phyloP scores from a whole-genome alignment of 2,329 filamentous ascomycete species.

The Ceratocystis colombiana region DNA sequence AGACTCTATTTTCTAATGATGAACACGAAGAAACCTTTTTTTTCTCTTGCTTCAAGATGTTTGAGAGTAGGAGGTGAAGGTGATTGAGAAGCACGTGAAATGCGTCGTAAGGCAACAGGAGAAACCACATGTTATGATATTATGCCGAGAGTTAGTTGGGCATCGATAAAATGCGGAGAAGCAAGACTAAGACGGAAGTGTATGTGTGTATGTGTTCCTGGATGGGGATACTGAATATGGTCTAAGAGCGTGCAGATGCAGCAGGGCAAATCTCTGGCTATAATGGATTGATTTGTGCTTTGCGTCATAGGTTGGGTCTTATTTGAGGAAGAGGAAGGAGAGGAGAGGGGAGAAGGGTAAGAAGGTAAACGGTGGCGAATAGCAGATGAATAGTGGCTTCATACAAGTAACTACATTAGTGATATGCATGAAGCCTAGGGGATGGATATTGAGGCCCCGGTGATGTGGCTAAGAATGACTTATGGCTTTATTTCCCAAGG shows the following conservation, averaged over 20 bases:
- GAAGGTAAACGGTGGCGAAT: not conserved
- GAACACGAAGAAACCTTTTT: slow-evolving; percentile 19
- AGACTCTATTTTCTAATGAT: slow-evolving; percentile 22
- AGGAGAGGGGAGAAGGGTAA: not conserved
- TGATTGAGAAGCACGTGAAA: not conserved
- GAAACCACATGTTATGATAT: not conserved
- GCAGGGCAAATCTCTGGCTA: not conserved
- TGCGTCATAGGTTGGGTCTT: not conserved
- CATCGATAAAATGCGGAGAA: not conserved
- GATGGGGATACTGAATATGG: not conserved
- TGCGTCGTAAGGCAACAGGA: not conserved
- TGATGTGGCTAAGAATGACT: too few species aligned
- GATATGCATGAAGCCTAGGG: not conserved
- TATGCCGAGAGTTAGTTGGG: not conserved
- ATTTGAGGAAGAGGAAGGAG: not conserved
- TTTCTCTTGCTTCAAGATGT: slow-evolving; percentile 15
- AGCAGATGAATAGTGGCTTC: not conserved
- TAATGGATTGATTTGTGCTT: not conserved
- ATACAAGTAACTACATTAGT: not conserved
- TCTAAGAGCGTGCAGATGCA: slow-evolving; percentile 3
- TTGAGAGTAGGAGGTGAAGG: not conserved
- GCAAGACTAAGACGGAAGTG: not conserved
- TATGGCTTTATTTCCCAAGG: too few species aligned
- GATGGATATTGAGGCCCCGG: not conserved
- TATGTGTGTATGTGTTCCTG: not conserved